Percentiles rank a stretch among this genome's conserved stretches.
Evolutionary conservation across 1,139 yeast species (phyloP).

Genomic region (Taiozyma sp.): DNA sequence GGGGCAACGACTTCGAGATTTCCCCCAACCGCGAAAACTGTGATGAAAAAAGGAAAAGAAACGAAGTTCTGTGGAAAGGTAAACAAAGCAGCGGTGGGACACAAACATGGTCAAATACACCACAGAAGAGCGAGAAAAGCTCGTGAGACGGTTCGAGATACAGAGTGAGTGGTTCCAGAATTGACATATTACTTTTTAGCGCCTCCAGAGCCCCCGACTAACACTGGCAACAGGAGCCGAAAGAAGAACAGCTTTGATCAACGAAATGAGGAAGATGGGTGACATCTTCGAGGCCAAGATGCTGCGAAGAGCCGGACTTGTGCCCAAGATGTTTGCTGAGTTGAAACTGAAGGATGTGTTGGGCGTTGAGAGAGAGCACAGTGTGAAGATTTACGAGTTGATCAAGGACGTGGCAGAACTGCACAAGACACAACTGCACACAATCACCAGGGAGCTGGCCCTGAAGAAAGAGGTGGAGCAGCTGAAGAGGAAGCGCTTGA

Average conservation of each 20-base stretch:
- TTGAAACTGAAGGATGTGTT: conserved; percentile 19
- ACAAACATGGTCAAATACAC: conserved; percentile 11
- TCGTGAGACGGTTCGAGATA: conserved; percentile 17
- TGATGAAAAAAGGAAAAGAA: not conserved
- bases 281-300: conserved; percentile 18
- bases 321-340: conserved; percentile 20
- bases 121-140: conserved; percentile 8
- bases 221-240: conserved; percentile 12
- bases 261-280: conserved; percentile 12
- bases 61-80: not conserved
- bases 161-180: conserved; percentile 16
- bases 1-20: not conserved
- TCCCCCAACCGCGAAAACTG: too few species aligned
- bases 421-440: conserved; percentile 1
- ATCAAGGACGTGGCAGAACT: conserved; percentile 15
- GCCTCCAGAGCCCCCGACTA: not conserved
- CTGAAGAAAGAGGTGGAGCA: conserved; percentile 11
- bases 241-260: conserved; percentile 11
- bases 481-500: conserved; percentile 11
- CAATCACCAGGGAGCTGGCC: conserved; percentile 3
- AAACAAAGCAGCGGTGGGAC: not conserved
- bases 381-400: conserved; percentile 19
- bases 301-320: conserved; percentile 13
- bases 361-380: conserved; percentile 21
- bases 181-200: not conserved